Evolutionary conservation across 352 stramenopile species (phyloP).

Genomic region (Nothophytophthora sp.): DNA sequence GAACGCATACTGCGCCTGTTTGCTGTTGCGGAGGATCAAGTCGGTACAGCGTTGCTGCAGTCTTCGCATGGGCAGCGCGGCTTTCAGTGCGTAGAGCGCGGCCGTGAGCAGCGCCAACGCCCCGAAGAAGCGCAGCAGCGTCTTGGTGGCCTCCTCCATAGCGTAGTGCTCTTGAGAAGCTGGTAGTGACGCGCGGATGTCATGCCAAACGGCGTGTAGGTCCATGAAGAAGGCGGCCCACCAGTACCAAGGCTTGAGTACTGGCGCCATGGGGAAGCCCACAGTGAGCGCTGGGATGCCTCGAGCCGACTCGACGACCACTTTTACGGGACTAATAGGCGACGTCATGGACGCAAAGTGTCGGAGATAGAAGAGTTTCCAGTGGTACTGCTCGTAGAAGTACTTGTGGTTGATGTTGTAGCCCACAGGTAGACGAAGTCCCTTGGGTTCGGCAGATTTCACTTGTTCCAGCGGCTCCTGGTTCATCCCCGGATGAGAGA

Average conservation of each 20-base stretch:
- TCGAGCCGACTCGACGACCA: conserved; percentile 83
- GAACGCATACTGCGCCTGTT: conserved; percentile 47
- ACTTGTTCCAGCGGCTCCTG: conserved; percentile 43
- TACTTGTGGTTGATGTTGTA: conserved; percentile 94
- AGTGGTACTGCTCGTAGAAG: conserved; percentile 89
- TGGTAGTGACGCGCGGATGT: conserved; percentile 78
- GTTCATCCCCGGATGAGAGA: conserved; percentile 25
- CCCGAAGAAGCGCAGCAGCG: conserved; percentile 53
- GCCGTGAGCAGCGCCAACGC: conserved; percentile 61
- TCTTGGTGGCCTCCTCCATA: conserved; percentile 69
- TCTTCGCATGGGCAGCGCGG: conserved; percentile 57
- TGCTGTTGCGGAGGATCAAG: conserved; percentile 54
- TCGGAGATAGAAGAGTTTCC: conserved; percentile 84
- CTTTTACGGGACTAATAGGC: conserved; percentile 80
- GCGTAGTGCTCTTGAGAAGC: conserved; percentile 69
- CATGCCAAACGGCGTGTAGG: conserved; percentile 82
- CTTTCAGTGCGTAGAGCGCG: conserved; percentile 61
- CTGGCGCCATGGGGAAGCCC: conserved; percentile 85
- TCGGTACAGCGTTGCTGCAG: conserved; percentile 67
- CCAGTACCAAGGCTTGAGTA: conserved; percentile 91
- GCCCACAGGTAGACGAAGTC: conserved; percentile 81
- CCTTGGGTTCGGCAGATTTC: conserved; percentile 43
- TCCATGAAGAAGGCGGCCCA: conserved; percentile 84
- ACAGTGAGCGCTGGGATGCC: conserved; percentile 79
- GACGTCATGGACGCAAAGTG: conserved; percentile 90